A percentile compares a stretch with the other conserved stretches of the same genome.
These are phyloP conservation scores for Crithidia sp. DNA, from an alignment of 208 protist species.

Conservation along the genomic window DNA sequence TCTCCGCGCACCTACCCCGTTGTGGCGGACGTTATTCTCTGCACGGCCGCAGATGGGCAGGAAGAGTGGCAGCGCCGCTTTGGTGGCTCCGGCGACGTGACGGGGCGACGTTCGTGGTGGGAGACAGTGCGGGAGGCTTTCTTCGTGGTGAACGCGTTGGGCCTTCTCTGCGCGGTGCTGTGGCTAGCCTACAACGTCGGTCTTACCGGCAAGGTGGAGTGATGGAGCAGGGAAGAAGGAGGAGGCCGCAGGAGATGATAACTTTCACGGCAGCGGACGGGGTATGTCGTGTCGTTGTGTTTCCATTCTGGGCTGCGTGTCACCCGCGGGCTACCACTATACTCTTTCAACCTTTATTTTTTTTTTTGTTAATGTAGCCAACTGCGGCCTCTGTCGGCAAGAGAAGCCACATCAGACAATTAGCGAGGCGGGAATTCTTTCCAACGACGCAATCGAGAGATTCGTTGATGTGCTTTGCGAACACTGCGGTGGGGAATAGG, in stretches of 20 bases:
- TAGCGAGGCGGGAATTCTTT: no score
- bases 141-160: constrained; percentile 40
- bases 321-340: not conserved
- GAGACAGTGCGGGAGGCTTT: constrained; percentile 29
- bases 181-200: constrained; percentile 40
- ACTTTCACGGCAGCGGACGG: no score
- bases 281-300: no score
- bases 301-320: no score
- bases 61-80: constrained; percentile 31
- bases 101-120: constrained; percentile 22
- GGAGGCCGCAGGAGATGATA: no score
- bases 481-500: no score
- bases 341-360: constrained; percentile 1
- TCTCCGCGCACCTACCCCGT: constrained; percentile 26
- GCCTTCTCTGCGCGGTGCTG: constrained; percentile 33
- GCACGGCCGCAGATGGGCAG: constrained; percentile 16
- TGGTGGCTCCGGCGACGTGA: constrained; percentile 5
- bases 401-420: no score
- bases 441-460: no score
- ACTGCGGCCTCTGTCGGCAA: no score
- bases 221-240: not conserved
- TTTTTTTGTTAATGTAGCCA: constrained; percentile 5
- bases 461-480: no score
- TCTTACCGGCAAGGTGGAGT: constrained; percentile 27
- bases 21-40: constrained; percentile 44